phyloP scores from a whole-genome alignment of 129 eudicot genomes.

The Centella asiatica region DNA sequence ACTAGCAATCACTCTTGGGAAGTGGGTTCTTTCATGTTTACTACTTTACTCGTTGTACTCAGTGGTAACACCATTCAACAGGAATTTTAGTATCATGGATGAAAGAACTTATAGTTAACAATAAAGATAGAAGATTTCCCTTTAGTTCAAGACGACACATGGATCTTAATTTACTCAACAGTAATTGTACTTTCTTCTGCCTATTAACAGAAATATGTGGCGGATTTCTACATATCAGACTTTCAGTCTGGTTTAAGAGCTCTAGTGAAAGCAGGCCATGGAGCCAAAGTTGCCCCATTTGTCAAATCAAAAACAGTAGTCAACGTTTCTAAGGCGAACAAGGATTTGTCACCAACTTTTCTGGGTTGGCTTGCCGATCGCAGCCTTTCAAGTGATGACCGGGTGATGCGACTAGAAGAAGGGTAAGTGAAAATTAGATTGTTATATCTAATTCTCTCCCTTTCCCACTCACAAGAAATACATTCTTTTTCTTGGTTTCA shows the following conservation, averaged over 20 bases:
- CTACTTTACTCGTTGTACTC: too few species aligned
- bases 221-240: conserved; percentile 95
- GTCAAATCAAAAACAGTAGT: conserved; percentile 67
- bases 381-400: conserved; percentile 81
- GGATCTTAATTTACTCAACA: not conserved
- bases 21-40: too few species aligned
- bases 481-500: not conserved
- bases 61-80: not conserved
- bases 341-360: conserved; percentile 60
- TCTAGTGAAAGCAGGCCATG: conserved; percentile 89
- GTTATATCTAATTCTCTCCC: too few species aligned
- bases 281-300: conserved; percentile 87
- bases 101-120: too few species aligned
- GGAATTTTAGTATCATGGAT: not conserved
- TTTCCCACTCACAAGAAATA: not conserved
- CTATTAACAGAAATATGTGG: conserved; percentile 68
- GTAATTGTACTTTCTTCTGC: conserved; percentile 1
- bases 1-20: too few species aligned
- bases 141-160: too few species aligned
- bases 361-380: conserved; percentile 89
- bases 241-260: conserved; percentile 92
- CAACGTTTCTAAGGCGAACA: conserved; percentile 57
- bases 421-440: conserved; percentile 52
- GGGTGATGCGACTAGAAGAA: conserved; percentile 88
- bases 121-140: too few species aligned